Base-by-base conservation (phyloP, 768 basidiomycete species). In the Roridomyces roridus region DNA sequence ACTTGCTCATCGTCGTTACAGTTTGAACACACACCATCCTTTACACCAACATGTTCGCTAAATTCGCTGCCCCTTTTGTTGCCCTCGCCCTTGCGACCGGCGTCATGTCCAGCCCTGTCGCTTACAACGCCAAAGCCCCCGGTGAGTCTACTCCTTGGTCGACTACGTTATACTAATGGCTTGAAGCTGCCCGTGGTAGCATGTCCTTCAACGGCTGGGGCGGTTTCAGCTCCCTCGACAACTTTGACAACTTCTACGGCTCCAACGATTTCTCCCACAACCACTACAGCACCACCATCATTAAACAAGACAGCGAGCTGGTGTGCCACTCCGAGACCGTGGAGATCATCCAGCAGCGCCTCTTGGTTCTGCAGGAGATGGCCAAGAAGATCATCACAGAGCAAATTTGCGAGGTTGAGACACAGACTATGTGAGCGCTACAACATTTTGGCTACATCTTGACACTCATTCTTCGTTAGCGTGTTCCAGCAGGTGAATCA, bases 381-480 rank as follows among this genome's bases (percentile, higher is more conserved):
- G 78, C 77, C 39, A 80, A 80, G 70, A 74, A 70, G 68, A 74
- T 80, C 67, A 75, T 80, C 65, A 70, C 74, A 29, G 76, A 80
- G 67, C 76, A 78, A 51, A 72, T 81, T 57, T 83, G 81, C 65
- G 78, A 81, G 44, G 80, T 82, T 45, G 81, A 83, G 63, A 74
- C 74, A 26, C 81, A 83, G 62, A 77, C 76, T 48, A 73, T 79
- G 31, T 34, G 2, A 43, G 31, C 31, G 31, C 31, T 34, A 8
- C 31, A 11, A 10, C 31, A 11, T 34, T 11, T 8, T 11, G 31
- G 10, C 31, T 3, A 34, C 2, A 34, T 34, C n/a, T n/a, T n/a
- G n/a, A n/a, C n/a, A n/a, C n/a, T n/a, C n/a, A n/a, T n/a, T n/a
- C n/a, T n/a, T n/a, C n/a, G n/a, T n/a, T n/a, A n/a, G n/a, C n/a